Evolutionary conservation across 148 eudicot genomes (phyloP).

Genomic region (Rhododendron mucronatum): DNA sequence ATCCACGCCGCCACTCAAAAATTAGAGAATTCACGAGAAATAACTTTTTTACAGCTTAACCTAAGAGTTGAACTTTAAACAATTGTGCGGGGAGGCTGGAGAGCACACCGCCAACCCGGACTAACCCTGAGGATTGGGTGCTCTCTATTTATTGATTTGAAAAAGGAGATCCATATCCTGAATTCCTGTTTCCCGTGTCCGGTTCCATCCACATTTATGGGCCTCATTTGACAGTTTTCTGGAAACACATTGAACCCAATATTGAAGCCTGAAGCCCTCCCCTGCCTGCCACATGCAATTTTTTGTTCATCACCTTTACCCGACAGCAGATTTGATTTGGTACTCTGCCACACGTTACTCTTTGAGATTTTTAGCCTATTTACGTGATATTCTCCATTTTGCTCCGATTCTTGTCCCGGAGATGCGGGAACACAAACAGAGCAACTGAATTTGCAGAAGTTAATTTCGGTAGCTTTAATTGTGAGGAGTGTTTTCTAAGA

Average conservation of each 20-base stretch:
- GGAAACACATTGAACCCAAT: not conserved
- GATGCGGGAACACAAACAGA: not conserved
- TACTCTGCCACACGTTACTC: not conserved
- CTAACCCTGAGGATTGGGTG: too few species aligned
- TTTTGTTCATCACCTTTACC: not conserved
- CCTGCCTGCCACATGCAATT: not conserved
- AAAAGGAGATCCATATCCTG: not conserved
- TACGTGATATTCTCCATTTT: not conserved
- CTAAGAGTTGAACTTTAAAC: too few species aligned
- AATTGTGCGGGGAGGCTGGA: too few species aligned
- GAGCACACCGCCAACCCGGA: too few species aligned
- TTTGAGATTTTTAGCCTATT: not conserved
- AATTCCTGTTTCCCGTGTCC: not conserved
- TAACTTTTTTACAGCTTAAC: too few species aligned
- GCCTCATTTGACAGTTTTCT: not conserved
- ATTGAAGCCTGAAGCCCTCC: not conserved
- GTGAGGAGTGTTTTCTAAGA: not conserved
- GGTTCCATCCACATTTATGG: not conserved
- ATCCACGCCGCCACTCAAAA: too few species aligned
- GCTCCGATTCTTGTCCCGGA: not conserved
- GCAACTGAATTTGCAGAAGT: not conserved
- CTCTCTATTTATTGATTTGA: not conserved
- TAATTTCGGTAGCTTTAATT: not conserved
- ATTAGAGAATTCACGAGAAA: too few species aligned
- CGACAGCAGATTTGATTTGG: constrained; percentile 1